Base-by-base conservation (phyloP, 345 rosid genomes). In the Heritiera littoralis region DNA sequence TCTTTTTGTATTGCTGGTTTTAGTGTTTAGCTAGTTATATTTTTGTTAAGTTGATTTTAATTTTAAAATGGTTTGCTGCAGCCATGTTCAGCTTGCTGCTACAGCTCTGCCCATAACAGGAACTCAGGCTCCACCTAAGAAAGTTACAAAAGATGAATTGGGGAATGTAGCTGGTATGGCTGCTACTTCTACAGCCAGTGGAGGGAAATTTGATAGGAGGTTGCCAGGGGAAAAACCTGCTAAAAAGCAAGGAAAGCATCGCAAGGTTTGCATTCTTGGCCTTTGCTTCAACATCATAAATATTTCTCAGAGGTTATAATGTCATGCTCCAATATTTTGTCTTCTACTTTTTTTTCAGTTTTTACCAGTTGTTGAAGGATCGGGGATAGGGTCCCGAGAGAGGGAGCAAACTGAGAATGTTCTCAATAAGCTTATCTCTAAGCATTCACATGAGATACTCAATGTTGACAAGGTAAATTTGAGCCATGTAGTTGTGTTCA, bases 171-270 rank as follows among this genome's bases (percentile, higher is more conserved):
- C 98, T 48, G 97, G 99, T 83, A 84, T 92, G 78, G 99, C 96
- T 32, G 89, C 95, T 6, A 87, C 95, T 35, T 89, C 98, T 73
- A 95, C 98, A 17, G 98, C 95, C 52, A 95, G 98, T 81, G 98
- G 97, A 74, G 98, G 99, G 54, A 95, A 95, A 87, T 96, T 96
- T 52, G 99, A 95, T 84, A 93, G 89, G 83, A 95, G 90, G 90
- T 83, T 93, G 49, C 86, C 84, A 0, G 97, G 97, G 78, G 99
- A 95, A 77, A 95, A 93, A 80, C 87, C 97, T 83, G 87, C 84
- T 10, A 93, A 91, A 82, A 89, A 87, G 68, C 91, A 87, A 78
- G 96, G 97, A 74, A 95, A 93, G 81, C 89, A 91, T 79, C 94
- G 92, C 85, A 93, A 95, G 97, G 99, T 95, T 81, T 73, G 78